Evolutionary conservation across 2,329 filamentous ascomycete genomes (phyloP).

Genomic region (Pseudocercospora fuligena): DNA sequence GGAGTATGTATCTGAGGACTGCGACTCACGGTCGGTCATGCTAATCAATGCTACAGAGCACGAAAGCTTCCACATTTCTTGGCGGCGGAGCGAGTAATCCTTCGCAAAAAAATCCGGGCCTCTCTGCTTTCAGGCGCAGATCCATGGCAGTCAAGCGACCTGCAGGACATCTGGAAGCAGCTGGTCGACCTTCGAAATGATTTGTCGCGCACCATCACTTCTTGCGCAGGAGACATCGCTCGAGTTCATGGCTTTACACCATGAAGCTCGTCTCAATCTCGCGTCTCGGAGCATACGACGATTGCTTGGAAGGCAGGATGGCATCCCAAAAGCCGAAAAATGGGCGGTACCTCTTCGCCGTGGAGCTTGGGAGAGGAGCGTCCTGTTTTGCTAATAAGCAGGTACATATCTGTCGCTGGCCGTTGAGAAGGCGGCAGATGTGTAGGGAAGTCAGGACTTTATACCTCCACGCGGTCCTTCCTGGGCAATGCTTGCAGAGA

Average conservation of each 20-base stretch:
- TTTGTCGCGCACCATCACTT: neutral
- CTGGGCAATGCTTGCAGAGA: neutral
- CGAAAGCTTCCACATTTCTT: neutral
- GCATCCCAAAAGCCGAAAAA: slow-evolving; percentile 3
- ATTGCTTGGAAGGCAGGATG: neutral
- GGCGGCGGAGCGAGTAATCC: neutral
- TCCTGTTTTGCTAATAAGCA: slow-evolving; percentile 3
- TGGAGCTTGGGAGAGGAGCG: neutral
- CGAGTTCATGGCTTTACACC: neutral
- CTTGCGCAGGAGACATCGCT: neutral
- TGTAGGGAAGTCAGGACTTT: neutral
- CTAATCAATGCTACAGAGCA: neutral
- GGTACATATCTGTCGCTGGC: neutral
- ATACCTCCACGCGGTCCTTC: neutral
- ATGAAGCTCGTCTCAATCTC: neutral
- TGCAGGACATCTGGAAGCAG: neutral
- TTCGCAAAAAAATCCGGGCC: neutral
- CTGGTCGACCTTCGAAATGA: neutral
- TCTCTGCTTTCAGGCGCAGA: neutral
- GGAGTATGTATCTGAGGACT: neutral
- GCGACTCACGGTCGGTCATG: no score
- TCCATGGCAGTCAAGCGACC: neutral
- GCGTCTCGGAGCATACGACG: neutral
- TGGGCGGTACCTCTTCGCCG: neutral
- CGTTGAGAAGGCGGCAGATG: neutral